These are phyloP conservation scores for Trypanosoma melophagium DNA, from an alignment of 208 protist genomes.

Conservation along the genomic window DNA sequence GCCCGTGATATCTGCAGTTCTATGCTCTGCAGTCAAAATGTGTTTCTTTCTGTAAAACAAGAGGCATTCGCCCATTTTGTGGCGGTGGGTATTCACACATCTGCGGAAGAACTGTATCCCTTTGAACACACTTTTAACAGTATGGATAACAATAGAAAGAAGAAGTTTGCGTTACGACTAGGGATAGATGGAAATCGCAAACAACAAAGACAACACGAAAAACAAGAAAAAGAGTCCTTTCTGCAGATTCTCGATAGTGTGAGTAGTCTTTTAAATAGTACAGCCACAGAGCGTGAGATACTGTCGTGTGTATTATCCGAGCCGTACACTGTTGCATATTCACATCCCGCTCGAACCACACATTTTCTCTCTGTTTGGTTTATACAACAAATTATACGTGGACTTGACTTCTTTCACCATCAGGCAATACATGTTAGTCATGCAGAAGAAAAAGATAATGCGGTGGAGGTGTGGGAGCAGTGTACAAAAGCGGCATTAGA, in stretches of 20 bases:
- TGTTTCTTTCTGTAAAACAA: neutral
- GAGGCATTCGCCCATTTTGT: slow-evolving; percentile 23
- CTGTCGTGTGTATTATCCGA: slow-evolving; percentile 5
- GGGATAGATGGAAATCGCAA: too few species aligned
- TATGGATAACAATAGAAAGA: too few species aligned
- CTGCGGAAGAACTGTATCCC: neutral
- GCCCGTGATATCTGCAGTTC: slow-evolving; percentile 17
- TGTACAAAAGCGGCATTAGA: slow-evolving; percentile 12
- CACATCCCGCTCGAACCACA: neutral
- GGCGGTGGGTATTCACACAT: slow-evolving; percentile 19
- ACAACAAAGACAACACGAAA: too few species aligned
- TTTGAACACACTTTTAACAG: neutral
- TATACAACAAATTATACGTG: slow-evolving; percentile 6
- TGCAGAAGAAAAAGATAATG: neutral
- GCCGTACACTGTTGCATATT: neutral
- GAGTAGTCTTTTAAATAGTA: slow-evolving; percentile 1
- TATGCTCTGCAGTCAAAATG: slow-evolving; percentile 9
- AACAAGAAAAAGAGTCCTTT: too few species aligned
- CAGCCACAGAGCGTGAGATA: neutral
- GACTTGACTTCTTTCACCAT: slow-evolving; percentile 3
- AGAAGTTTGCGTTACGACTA: too few species aligned
- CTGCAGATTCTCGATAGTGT: slow-evolving; percentile 14
- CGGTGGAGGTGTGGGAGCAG: slow-evolving; percentile 8
- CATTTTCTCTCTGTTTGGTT: slow-evolving; percentile 18
- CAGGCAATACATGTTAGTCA: neutral